A percentile compares a stretch with the other conserved stretches of the same genome.
phyloP scores from a whole-genome alignment of 805 yeast species.

The Pichia exigua region DNA sequence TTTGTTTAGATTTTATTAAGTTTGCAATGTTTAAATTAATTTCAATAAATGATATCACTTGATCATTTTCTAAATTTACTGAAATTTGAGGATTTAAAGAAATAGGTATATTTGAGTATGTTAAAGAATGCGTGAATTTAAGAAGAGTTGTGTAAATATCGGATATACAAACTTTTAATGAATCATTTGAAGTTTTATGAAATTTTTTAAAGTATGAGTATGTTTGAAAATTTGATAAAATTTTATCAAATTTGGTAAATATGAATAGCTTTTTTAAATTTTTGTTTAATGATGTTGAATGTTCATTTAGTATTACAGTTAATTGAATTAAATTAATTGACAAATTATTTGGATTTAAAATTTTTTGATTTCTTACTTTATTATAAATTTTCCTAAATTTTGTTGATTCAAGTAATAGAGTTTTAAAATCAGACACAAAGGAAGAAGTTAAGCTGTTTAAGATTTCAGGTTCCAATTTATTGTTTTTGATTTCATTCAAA shows the following conservation, averaged over 20 bases:
- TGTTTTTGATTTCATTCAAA: slow-evolving; percentile 19
- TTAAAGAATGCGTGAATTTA: slow-evolving; percentile 19
- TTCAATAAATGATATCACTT: slow-evolving; percentile 24
- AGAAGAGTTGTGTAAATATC: slow-evolving; percentile 16
- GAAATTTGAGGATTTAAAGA: slow-evolving; percentile 10
- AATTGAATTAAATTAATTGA: slow-evolving; percentile 9
- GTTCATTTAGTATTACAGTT: slow-evolving; percentile 1
- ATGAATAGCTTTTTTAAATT: slow-evolving; percentile 8
- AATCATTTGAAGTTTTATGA: slow-evolving; percentile 3
- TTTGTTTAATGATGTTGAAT: neutral
- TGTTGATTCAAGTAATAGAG: slow-evolving; percentile 19
- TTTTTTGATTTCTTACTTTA: slow-evolving; percentile 16
- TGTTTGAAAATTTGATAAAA: neutral
- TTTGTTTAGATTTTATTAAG: slow-evolving; percentile 6
- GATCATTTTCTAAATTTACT: slow-evolving; percentile 21
- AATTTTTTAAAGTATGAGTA: neutral
- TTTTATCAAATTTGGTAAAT: slow-evolving; percentile 18
- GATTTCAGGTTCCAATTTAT: slow-evolving; percentile 13
- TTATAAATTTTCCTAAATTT: slow-evolving; percentile 23
- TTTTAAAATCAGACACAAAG: slow-evolving; percentile 14
- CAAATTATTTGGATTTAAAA: neutral
- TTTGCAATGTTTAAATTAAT: slow-evolving; percentile 17
- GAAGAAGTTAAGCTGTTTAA: slow-evolving; percentile 10
- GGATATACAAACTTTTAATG: slow-evolving; percentile 18
- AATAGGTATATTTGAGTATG: slow-evolving; percentile 23